Conservation (phyloP, 2,329 filamentous ascomycete species). For the Fusarium papillatum region DNA sequence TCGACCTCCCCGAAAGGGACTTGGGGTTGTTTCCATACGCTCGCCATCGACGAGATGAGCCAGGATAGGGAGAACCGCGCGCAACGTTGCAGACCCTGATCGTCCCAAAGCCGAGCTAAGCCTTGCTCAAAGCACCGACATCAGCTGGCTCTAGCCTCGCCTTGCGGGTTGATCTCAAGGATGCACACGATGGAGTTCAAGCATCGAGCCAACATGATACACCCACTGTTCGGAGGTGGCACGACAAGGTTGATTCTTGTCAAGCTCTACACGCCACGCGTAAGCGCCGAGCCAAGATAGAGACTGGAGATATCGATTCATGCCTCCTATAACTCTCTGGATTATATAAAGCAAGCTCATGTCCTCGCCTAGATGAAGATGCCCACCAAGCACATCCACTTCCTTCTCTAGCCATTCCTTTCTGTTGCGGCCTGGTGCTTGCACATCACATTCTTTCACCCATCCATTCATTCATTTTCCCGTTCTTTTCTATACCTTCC, state of each 20-base stretch:
- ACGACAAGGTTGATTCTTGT: conserved; percentile 5
- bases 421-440: conserved; percentile 33
- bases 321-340: background rate
- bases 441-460: conserved; percentile 1
- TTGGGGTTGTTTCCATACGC: background rate
- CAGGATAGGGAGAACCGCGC: background rate
- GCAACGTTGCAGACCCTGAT: background rate
- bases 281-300: background rate
- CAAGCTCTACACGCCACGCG: background rate
- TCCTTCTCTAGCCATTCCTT: conserved; percentile 22
- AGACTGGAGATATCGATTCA: background rate
- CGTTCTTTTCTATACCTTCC: conserved; percentile 2
- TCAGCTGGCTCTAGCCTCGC: background rate
- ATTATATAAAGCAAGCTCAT: conserved; percentile 2
- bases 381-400: conserved; percentile 7
- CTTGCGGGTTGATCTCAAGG: background rate
- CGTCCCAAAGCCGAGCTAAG: background rate
- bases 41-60: background rate
- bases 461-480: background rate
- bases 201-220: conserved; percentile 21
- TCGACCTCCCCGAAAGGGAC: background rate
- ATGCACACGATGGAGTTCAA: background rate
- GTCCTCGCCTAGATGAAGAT: background rate
- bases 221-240: conserved; percentile 9
- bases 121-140: background rate